Evolutionary conservation across 768 basidiomycete species (phyloP).

Genomic region (Chalciporus pseudorubinellus): DNA sequence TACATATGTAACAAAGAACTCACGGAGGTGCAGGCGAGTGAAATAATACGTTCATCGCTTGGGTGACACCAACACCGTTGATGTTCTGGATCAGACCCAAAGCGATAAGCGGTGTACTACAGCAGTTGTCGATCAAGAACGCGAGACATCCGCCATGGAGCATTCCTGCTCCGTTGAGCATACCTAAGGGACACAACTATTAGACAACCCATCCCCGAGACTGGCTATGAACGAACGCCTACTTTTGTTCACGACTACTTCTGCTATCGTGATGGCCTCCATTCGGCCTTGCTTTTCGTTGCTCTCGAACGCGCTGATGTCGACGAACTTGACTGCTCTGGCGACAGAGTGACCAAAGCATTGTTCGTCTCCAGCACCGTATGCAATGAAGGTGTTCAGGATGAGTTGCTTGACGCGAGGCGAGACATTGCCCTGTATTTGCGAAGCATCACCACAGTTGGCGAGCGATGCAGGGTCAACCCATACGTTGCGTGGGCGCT

Average conservation of each 20-base stretch:
- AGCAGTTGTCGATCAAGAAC: constrained; percentile 74
- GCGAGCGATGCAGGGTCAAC: constrained; percentile 64
- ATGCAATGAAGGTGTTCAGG: constrained; percentile 63
- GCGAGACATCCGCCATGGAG: constrained; percentile 74
- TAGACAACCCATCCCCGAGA: not conserved
- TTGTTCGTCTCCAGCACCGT: constrained; percentile 65
- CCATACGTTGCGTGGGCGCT: constrained; percentile 45
- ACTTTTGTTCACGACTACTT: constrained; percentile 63
- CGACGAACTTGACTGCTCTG: constrained; percentile 55
- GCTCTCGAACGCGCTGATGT: constrained; percentile 52
- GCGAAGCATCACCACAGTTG: constrained; percentile 52
- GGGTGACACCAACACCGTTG: constrained; percentile 75
- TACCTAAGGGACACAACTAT: constrained; percentile 39
- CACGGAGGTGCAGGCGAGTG: constrained; percentile 66
- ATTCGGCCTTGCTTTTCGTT: constrained; percentile 47
- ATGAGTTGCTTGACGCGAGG: constrained; percentile 63
- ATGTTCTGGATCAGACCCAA: constrained; percentile 56
- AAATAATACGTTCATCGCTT: constrained; percentile 66
- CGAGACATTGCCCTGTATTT: constrained; percentile 63
- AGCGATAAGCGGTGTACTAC: constrained; percentile 64
- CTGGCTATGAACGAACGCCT: constrained; percentile 17
- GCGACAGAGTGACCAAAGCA: constrained; percentile 64
- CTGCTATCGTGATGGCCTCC: constrained; percentile 62
- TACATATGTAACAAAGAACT: constrained; percentile 26
- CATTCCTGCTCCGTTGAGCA: constrained; percentile 76